Percentiles rank a stretch among this genome's conserved stretches.
Evolutionary conservation across 495 filamentous ascomycete genomes (phyloP).

Genomic region (Podospora anserina): DNA sequence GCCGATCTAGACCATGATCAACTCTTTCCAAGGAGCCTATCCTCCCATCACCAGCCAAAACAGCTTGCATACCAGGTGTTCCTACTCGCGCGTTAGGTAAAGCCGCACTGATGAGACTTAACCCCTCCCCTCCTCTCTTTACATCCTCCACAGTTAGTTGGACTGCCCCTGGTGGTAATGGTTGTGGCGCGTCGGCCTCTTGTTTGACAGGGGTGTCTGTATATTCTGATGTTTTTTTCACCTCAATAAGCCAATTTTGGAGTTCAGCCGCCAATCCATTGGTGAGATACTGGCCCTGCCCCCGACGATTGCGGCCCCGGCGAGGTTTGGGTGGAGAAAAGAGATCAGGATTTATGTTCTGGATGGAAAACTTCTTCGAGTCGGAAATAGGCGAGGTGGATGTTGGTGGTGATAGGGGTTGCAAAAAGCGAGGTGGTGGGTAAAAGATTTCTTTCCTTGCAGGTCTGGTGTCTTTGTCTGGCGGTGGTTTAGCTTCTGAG

Average conservation of each 20-base stretch:
- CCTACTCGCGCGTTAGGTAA: background rate
- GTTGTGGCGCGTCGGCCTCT: slow-evolving; percentile 6
- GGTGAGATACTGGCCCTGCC: slow-evolving; percentile 34
- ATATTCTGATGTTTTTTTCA: slow-evolving; percentile 31
- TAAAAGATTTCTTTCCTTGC: background rate
- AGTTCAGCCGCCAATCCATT: slow-evolving; percentile 45
- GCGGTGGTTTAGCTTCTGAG: background rate
- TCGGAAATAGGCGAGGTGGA: background rate
- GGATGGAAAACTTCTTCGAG: background rate
- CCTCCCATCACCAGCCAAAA: slow-evolving; percentile 43
- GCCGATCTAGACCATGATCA: slow-evolving; percentile 1
- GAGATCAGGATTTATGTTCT: background rate
- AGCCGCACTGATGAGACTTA: slow-evolving; percentile 1
- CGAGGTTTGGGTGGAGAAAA: slow-evolving; percentile 5
- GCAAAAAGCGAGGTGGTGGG: background rate
- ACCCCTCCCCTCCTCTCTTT: background rate
- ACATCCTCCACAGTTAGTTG: background rate
- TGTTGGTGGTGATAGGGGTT: slow-evolving; percentile 1
- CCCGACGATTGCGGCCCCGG: background rate
- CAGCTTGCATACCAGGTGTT: slow-evolving; percentile 10
- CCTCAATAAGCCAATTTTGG: slow-evolving; percentile 46
- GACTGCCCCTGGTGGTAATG: background rate
- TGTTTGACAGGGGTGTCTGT: slow-evolving; percentile 5
- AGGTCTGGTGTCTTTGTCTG: background rate
- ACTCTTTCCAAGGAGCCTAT: background rate